Evolutionary conservation across 208 protist genomes (phyloP).

Genomic region (Leishmania turanica): DNA sequence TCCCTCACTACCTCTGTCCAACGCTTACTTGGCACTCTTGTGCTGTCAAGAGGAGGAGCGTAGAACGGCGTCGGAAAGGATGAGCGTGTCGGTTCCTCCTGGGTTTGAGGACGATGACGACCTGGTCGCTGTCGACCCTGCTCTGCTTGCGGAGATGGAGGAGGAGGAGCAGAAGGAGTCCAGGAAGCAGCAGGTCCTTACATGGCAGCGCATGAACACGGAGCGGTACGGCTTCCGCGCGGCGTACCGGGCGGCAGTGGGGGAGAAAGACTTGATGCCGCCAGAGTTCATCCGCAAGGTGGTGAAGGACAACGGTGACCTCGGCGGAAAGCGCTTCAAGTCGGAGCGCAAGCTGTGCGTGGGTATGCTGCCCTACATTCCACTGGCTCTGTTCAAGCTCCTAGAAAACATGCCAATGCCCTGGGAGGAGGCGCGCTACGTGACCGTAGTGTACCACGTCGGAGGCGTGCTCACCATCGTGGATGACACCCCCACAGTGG

Average conservation of each 20-base stretch:
- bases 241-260: conserved; percentile 65
- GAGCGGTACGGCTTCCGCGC: conserved; percentile 71
- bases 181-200: conserved; percentile 43
- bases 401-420: conserved; percentile 99
- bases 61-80: background rate
- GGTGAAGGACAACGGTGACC: conserved; percentile 99
- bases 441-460: conserved; percentile 99
- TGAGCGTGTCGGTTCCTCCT: conserved; percentile 16
- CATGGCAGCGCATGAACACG: conserved; percentile 79
- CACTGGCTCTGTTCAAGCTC: conserved; percentile 99
- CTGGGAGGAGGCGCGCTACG: conserved; percentile 96
- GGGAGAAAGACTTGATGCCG: conserved; percentile 90
- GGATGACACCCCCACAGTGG: conserved; percentile 99
- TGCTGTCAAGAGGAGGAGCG: background rate
- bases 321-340: conserved; percentile 98
- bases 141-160: conserved; percentile 39
- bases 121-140: conserved; percentile 18
- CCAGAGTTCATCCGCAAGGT: conserved; percentile 99
- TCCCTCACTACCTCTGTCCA: background rate
- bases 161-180: conserved; percentile 46
- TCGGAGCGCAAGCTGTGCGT: conserved; percentile 99
- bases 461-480: conserved; percentile 99
- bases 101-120: conserved; percentile 39
- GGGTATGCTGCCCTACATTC: conserved; percentile 99
- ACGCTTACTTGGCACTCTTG: background rate